Evolutionary conservation across 257 asterid species (phyloP).

Genomic region (Voacanga thouarsii): DNA sequence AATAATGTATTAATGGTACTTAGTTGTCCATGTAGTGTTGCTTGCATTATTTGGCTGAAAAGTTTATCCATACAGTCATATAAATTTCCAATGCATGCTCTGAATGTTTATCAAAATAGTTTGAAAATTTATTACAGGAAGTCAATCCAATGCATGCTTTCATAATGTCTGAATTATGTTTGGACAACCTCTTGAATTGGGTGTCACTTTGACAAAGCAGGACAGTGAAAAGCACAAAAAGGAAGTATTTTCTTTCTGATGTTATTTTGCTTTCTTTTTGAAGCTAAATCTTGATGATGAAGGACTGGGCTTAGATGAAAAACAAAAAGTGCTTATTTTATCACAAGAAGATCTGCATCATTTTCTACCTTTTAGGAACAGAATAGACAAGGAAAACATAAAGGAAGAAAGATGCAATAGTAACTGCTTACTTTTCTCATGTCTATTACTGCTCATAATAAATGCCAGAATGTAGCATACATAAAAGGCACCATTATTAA

Average conservation of each 20-base stretch:
- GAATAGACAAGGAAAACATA: not conserved
- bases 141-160: not conserved
- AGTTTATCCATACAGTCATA: not conserved
- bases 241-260: not conserved
- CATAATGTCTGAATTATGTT: not conserved
- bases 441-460: not conserved
- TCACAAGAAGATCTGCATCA: not conserved
- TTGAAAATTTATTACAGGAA: not conserved
- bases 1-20: not conserved
- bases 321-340: not conserved
- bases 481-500: not conserved
- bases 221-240: not conserved
- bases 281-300: not conserved
- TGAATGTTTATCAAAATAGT: not conserved
- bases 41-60: not conserved
- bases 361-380: not conserved
- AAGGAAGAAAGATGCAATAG: not conserved
- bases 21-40: not conserved
- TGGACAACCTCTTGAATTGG: not conserved
- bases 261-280: not conserved
- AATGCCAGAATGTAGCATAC: not conserved
- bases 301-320: not conserved
- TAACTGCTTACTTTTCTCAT: not conserved
- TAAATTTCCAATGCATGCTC: not conserved
- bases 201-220: not conserved